Base-by-base conservation (phyloP, 1,139 yeast species). In the Nakaseomyces glabratus region DNA sequence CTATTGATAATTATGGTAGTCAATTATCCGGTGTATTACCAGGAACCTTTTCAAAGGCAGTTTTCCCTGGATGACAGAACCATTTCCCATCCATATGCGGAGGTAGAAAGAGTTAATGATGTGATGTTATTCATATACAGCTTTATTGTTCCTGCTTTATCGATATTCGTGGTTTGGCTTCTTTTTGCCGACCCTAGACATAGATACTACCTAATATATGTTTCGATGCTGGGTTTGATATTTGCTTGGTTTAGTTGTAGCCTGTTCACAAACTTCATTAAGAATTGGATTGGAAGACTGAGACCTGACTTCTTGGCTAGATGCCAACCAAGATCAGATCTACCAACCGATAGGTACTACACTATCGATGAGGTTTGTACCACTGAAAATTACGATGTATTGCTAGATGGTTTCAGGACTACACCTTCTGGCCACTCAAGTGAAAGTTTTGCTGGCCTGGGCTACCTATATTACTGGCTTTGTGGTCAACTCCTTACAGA, bases 351-450 rank as follows among this genome's bases (percentile, higher is more conserved):
- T 44, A 59, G 63, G 1, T 48, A 72, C 44, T 77, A 73, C 8
- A 52, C 49, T 34, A 79, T 80, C 4, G 65, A 62, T 31, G 80
- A 74, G 42, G 79, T 76, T 1, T 80, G 90, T 48, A 74, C 86
- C 1, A 66, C 75, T 24, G 65, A 53, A 35, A 66, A 63, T 36
- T 58, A 55, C 39, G 50, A 40, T 24, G 56, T 52, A n/a, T 60
- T 81, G 26, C 55, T 63, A 42, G 93, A 82, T 47, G 93, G 93
- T 0, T 77, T 75, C 50, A 68, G 85, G 50, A 75, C 85, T 2
- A 80, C 88, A 10, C 93, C 93, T 0, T 76, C 85, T 3, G 90
- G 90, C 1, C 88, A 79, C 46, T 73, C 82, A 3, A 73, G 79
- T 42, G 62, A 73, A 40, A 68, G 78, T 36, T 76, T 73, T 58